These are phyloP conservation scores for Omphalea diandra DNA, from an alignment of 441 rosid species.

Conservation along the genomic window DNA sequence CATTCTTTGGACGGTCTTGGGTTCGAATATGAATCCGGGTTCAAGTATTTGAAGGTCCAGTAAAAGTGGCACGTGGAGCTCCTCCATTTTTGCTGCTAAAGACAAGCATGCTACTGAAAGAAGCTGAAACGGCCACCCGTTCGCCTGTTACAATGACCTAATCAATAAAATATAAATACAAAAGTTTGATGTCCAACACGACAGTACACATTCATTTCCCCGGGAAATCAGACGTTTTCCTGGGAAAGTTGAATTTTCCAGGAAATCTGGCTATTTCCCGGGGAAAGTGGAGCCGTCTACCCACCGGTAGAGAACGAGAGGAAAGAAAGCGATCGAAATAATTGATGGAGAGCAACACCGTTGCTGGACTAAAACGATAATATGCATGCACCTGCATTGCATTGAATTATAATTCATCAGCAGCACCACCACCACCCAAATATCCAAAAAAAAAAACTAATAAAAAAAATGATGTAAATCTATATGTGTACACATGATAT, in stretches of 20 bases:
- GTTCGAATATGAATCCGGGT: constrained; percentile 44
- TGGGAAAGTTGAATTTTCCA: constrained; percentile 28
- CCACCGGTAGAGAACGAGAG: constrained; percentile 52
- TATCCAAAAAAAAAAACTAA: neutral
- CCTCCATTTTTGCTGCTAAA: constrained; percentile 83
- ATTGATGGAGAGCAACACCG: constrained; percentile 61
- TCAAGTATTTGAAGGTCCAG: constrained; percentile 58
- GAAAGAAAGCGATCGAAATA: constrained; percentile 84
- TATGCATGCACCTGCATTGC: constrained; percentile 62
- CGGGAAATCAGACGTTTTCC: constrained; percentile 23
- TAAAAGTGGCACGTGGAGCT: constrained; percentile 53
- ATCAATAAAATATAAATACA: neutral
- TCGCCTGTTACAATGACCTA: constrained; percentile 28
- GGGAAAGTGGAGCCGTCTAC: constrained; percentile 19
- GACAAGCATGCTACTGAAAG: constrained; percentile 82
- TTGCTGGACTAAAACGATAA: constrained; percentile 51
- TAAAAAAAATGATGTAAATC: neutral
- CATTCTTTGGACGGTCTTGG: constrained; percentile 50
- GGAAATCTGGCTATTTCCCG: constrained; percentile 21
- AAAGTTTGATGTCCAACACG: neutral
- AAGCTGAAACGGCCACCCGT: constrained; percentile 73
- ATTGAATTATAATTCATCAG: no score
- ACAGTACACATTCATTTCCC: constrained; percentile 20
- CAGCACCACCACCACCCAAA: neutral
- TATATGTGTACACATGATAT: neutral